These are phyloP conservation scores for Gelatoporia subvermispora DNA, from an alignment of 768 basidiomycete species.

Conservation along the genomic window DNA sequence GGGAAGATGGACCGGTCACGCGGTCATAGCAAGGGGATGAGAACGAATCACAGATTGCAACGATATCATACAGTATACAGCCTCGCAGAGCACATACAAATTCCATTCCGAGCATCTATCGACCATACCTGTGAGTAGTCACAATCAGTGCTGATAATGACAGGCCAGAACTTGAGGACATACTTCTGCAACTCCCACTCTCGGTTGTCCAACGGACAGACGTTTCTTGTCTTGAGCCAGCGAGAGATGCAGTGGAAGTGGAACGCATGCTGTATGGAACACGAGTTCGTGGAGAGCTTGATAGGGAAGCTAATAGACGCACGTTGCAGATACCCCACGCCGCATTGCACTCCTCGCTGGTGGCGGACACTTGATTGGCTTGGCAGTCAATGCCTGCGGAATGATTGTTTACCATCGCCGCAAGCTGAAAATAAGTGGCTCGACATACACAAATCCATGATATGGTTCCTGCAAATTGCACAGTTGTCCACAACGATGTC, in stretches of 20 bases:
- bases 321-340: constrained; percentile 99
- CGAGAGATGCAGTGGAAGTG: constrained; percentile 99
- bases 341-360: constrained; percentile 94
- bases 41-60: background rate
- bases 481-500: constrained; percentile 99
- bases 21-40: background rate
- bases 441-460: constrained; percentile 98
- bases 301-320: constrained; percentile 19
- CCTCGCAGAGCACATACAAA: no score
- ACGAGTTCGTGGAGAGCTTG: constrained; percentile 1
- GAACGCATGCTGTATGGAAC: constrained; percentile 77
- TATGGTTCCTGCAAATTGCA: constrained; percentile 99
- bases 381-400: constrained; percentile 95
- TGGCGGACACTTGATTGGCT: constrained; percentile 96
- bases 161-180: constrained; percentile 24
- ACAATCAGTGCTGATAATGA: background rate
- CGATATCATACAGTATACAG: no score
- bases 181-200: constrained; percentile 98
- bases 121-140: constrained; percentile 32
- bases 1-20: no score
- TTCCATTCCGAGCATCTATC: constrained; percentile 20
- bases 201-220: constrained; percentile 91
- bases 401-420: no score
- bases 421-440: background rate
- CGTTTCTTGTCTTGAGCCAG: constrained; percentile 97